These are phyloP conservation scores for Phytophthora fragariae DNA, from an alignment of 352 stramenopile species.

Conservation along the genomic window DNA sequence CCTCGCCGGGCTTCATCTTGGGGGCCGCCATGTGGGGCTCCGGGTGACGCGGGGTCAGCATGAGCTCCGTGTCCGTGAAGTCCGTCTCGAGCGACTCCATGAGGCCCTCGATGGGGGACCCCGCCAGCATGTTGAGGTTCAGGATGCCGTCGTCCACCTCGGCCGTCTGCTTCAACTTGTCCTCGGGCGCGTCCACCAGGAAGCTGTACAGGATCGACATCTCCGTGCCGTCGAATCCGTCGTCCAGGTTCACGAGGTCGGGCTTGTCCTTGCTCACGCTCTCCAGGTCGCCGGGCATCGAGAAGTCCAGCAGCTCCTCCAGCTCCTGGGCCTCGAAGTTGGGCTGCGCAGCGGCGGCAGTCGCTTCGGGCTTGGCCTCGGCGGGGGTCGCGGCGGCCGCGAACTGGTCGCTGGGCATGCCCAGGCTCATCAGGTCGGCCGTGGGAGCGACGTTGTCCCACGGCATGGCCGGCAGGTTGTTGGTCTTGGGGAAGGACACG, in stretches of 20 bases:
- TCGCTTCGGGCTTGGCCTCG: conserved; percentile 46
- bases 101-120: conserved; percentile 69
- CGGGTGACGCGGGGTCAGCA: conserved; percentile 51
- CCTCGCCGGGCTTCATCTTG: conserved; percentile 29
- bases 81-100: conserved; percentile 80
- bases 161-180: conserved; percentile 62
- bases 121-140: conserved; percentile 79
- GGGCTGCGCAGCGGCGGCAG: conserved; percentile 20
- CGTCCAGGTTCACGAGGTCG: conserved; percentile 78
- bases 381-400: conserved; percentile 16
- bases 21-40: conserved; percentile 26
- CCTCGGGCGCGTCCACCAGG: conserved; percentile 76
- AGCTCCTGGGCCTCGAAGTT: conserved; percentile 76
- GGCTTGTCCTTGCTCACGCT: conserved; percentile 74
- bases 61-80: conserved; percentile 76
- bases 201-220: conserved; percentile 91
- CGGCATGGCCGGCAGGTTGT: conserved; percentile 60
- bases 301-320: conserved; percentile 81
- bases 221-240: conserved; percentile 86
- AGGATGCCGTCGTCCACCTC: conserved; percentile 75
- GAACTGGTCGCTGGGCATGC: conserved; percentile 51
- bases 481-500: conserved; percentile 70
- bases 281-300: conserved; percentile 68
- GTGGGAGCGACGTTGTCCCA: conserved; percentile 39
- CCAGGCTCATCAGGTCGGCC: conserved; percentile 52